Evolutionary conservation across 176 grass and related monocot species (phyloP), one percentile per base, ranked within the genome.

Genomic region (Zea luxurians): DNA sequence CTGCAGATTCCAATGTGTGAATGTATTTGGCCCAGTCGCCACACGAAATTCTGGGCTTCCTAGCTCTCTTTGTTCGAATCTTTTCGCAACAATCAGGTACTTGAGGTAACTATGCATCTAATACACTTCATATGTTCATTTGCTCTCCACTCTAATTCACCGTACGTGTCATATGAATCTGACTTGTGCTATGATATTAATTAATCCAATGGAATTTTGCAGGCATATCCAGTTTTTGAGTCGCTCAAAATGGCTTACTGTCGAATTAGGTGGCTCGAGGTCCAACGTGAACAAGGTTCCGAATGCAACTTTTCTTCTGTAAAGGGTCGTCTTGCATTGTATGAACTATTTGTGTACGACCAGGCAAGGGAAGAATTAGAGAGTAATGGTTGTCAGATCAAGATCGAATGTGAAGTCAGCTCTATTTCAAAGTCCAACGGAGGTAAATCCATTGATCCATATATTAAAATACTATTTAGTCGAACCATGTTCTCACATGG

Each of bases 1-100:
- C 4, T 91, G 53, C 78, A 96, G 93, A 83, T 93, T 21, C 91
- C 94, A 0, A 84, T 93, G 74, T 97, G 91, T 37, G 89, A 91
- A 1, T 91, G 81, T 13, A 88, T 93, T 80, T 97, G 93, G 93
- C 91, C 88, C 4, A 88, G 90, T 21, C 66, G 8, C 83, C 86
- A 0, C 78, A 91, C 3, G 78, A 82, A 2, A 88, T 93, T 0
- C 16, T 91, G 43, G 80, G 79, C 13, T 97, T 97, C 66, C 93
- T 90, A 0, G 93, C 91, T 13, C 85, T 89, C 82, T 86, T 69
- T 44, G 94, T 97, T 0, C 89, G 93, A 38, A 2, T 97, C 88
- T 38, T 90, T 85, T 64, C 84, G 82, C 2, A 91, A 93, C 7
- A 89, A 97, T 49, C 89, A 90, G 13, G 85, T 93, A 74, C 87